phyloP scores from a whole-genome alignment of 2,329 filamentous ascomycete species.

The Triangularia verruculosa region DNA sequence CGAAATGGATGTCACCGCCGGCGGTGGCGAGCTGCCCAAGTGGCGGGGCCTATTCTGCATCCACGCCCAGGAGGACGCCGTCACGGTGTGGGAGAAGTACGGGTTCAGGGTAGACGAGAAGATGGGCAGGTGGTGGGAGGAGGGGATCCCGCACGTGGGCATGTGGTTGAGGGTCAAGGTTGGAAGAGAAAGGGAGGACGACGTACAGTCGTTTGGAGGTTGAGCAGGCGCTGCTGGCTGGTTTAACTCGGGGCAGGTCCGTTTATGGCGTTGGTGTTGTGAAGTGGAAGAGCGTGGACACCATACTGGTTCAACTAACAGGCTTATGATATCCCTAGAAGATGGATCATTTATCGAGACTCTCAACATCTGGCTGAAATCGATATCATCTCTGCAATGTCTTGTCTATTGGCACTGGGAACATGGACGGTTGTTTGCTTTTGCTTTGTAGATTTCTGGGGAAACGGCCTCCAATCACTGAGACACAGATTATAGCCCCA shows the following conservation, averaged over 20 bases:
- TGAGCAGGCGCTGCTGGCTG: background rate
- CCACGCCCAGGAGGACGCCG: conserved; percentile 71
- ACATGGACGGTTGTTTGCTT: background rate
- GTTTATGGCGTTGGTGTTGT: conserved; percentile 7
- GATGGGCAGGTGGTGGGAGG: conserved; percentile 78
- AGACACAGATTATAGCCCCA: background rate
- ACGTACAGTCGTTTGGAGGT: too few species aligned
- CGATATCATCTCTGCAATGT: background rate
- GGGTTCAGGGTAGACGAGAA: conserved; percentile 72
- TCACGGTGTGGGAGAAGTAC: conserved; percentile 63
- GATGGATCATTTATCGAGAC: background rate
- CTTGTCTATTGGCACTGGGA: background rate
- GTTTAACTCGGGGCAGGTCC: background rate
- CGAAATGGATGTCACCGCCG: conserved; percentile 36
- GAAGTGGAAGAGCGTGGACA: conserved; percentile 3
- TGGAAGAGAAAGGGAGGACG: background rate
- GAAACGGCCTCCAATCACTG: background rate
- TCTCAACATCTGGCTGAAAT: background rate
- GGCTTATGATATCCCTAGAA: background rate
- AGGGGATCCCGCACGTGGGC: conserved; percentile 79
- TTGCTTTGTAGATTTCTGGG: conserved; percentile 15
- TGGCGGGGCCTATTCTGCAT: conserved; percentile 76
- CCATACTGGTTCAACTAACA: background rate
- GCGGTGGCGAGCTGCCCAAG: conserved; percentile 42
- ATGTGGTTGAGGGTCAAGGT: conserved; percentile 54